Evolutionary conservation across 2,329 filamentous ascomycete genomes (phyloP), one percentile per base, ranked within the genome.

Genomic region (Geosmithia morbida): DNA sequence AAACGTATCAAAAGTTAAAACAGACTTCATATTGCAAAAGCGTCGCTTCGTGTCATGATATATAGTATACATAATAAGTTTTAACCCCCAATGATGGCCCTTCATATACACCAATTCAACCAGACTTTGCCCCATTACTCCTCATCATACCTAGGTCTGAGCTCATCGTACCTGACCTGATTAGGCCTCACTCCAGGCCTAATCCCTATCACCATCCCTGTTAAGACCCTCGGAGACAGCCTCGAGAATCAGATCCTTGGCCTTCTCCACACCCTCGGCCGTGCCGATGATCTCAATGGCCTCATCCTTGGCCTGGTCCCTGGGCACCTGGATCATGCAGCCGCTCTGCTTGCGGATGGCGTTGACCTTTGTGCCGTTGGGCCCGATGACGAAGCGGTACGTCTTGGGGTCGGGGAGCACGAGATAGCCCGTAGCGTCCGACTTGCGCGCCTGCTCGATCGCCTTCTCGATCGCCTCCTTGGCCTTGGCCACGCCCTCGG

Each of bases 311-410:
- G 33, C 33, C 64, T 94, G 85, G 58, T 87, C 83, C 54, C 86
- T 81, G 19, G 92, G 92, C 41, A 98, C 90, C 53, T 89, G 88
- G 61, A 98, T 94, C 67, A 85, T 88, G 66, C 89, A 96, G 48
- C 85, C 86, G 46, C 88, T 96, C 70, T 92, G 81, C 69, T 87
- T 87, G 55, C 92, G 81, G 61, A 98, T 96, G 41, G 79, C 71
- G 66, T 96, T 96, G 63, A 98, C 94, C 65, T 90, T 90, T 63
- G 79, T 85, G 50, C 92, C 92, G 50, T 84, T 85, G 53, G 83
- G 81, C 4, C 92, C 92, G 55, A 98, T 88, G 45, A 98, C 86
- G 53, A 85, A 85, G 51, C 90, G 80, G 71, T 96, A 95, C 44
- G 87, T 87, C 55, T 78, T 80, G 11, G 92, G 87, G 60, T 98